Evolutionary conservation across 2,329 filamentous ascomycete species (phyloP).

Genomic region (Macrophomina pseudophaseolina): DNA sequence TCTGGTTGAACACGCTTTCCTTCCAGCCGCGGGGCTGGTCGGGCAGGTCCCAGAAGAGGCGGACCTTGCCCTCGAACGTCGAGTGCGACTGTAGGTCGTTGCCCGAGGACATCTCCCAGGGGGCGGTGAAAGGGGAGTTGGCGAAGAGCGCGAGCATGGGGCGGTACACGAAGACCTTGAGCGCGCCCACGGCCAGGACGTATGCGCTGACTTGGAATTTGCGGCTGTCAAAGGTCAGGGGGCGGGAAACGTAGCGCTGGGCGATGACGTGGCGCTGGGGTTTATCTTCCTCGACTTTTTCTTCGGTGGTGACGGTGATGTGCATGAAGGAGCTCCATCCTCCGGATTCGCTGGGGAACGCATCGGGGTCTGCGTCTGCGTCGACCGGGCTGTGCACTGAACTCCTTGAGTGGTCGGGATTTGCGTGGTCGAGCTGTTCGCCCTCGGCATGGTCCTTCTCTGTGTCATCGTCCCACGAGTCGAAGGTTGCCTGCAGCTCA

Average conservation of each 20-base stretch:
- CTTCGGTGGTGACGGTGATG: constrained; percentile 43
- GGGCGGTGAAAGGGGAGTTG: constrained; percentile 70
- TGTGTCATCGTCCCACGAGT: constrained; percentile 81
- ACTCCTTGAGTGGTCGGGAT: neutral
- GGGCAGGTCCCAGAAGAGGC: constrained; percentile 74
- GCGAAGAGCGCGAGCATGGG: constrained; percentile 95
- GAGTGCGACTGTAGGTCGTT: constrained; percentile 32
- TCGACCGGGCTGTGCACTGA: constrained; percentile 38
- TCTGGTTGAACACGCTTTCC: constrained; percentile 70
- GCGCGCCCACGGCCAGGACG: constrained; percentile 77
- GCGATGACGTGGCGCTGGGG: constrained; percentile 95
- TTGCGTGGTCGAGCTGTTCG: neutral
- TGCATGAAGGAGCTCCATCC: constrained; percentile 35
- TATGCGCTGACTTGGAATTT: constrained; percentile 98
- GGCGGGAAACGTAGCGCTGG: constrained; percentile 91
- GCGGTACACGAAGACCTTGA: constrained; percentile 84
- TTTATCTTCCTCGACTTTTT: constrained; percentile 53
- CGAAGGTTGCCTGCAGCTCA: constrained; percentile 87
- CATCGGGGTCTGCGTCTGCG: constrained; percentile 52
- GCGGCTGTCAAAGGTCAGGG: constrained; percentile 74
- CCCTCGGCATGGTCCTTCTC: constrained; percentile 53
- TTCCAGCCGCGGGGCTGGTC: constrained; percentile 54
- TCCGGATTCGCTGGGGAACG: constrained; percentile 39
- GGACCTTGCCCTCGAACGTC: constrained; percentile 66
- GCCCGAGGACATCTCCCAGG: constrained; percentile 51